A percentile compares a stretch with the other conserved stretches of the same genome.
These are phyloP conservation scores for Bretziella fagacearum DNA, from an alignment of 2,329 filamentous ascomycete genomes.

Conservation along the genomic window DNA sequence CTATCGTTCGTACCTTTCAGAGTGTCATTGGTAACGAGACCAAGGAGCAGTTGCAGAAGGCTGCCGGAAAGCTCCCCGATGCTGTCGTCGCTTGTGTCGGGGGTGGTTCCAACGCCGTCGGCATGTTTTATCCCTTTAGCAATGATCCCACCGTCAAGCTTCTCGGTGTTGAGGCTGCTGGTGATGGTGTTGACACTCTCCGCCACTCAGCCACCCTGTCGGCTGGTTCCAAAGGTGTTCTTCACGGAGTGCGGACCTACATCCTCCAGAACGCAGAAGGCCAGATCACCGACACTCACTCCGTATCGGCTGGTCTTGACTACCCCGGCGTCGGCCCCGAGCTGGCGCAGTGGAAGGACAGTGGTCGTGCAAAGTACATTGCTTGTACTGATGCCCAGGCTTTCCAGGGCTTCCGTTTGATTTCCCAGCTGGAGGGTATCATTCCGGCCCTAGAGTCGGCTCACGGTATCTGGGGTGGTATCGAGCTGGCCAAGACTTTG, in stretches of 20 bases:
- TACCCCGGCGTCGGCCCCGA: slow-evolving; percentile 96
- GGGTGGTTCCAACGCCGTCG: slow-evolving; percentile 83
- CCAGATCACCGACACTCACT: slow-evolving; percentile 90
- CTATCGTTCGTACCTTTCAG: slow-evolving; percentile 94
- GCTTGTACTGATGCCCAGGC: slow-evolving; percentile 85
- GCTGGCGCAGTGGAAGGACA: slow-evolving; percentile 85
- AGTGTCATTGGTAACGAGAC: slow-evolving; percentile 92
- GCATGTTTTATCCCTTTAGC: slow-evolving; percentile 97
- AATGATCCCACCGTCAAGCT: slow-evolving; percentile 73
- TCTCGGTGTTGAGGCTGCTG: slow-evolving; percentile 85
- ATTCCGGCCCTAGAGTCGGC: slow-evolving; percentile 90
- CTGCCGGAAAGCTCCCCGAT: slow-evolving; percentile 78
- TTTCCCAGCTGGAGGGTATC: slow-evolving; percentile 84
- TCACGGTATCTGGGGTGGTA: slow-evolving; percentile 77
- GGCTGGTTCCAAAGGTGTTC: slow-evolving; percentile 74
- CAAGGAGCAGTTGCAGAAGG: slow-evolving; percentile 72
- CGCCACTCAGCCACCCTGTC: slow-evolving; percentile 79
- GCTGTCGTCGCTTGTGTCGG: slow-evolving; percentile 94
- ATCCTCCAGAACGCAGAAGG: slow-evolving; percentile 84
- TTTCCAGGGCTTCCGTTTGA: slow-evolving; percentile 67
- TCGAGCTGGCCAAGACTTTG: slow-evolving; percentile 88
- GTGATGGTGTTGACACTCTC: slow-evolving; percentile 73
- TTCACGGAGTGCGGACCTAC: slow-evolving; percentile 93
- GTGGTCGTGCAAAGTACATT: slow-evolving; percentile 67
- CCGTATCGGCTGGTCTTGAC: slow-evolving; percentile 87